These are phyloP conservation scores for Chlamydomonas applanata DNA, from an alignment of 139 green algal genomes.

Conservation along the genomic window DNA sequence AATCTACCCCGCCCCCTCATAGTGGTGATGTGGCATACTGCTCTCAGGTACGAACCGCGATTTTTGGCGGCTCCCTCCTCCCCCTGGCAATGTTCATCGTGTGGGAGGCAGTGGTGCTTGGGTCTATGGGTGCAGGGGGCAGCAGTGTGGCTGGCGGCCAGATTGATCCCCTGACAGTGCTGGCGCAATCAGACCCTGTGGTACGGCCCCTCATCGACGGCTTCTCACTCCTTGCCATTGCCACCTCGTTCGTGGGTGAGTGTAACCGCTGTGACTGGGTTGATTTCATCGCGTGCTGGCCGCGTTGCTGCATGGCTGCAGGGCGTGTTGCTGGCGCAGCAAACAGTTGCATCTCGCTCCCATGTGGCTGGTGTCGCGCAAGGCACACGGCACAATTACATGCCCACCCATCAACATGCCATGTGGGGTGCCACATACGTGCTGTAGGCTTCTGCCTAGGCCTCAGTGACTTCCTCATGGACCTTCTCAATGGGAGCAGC, in stretches of 20 bases:
- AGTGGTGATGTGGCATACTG: too few relatives aligned
- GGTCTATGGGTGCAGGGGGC: constrained; percentile 6
- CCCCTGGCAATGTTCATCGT: constrained; percentile 76
- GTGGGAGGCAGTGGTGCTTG: constrained; percentile 74
- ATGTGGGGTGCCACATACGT: background rate
- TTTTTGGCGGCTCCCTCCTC: constrained; percentile 52
- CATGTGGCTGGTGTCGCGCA: background rate
- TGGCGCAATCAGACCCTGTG: background rate
- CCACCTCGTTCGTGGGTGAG: constrained; percentile 68
- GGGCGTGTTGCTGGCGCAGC: background rate
- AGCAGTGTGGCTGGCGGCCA: background rate
- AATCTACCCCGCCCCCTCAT: too few relatives aligned
- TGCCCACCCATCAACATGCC: too few relatives aligned
- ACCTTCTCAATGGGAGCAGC: constrained; percentile 29
- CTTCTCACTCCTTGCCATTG: constrained; percentile 68
- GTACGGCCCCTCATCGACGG: constrained; percentile 23
- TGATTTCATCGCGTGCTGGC: background rate
- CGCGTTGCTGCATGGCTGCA: background rate
- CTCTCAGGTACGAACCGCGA: constrained; percentile 50
- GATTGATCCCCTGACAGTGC: background rate
- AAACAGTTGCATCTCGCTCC: background rate
- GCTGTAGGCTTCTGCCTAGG: constrained; percentile 65
- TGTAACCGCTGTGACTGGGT: background rate
- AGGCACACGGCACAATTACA: background rate
- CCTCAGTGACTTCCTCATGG: constrained; percentile 66